A percentile compares a stretch with the other conserved stretches of the same genome.
phyloP scores from a whole-genome alignment of 441 rosid genomes.

The Syzygium syzygioides region DNA sequence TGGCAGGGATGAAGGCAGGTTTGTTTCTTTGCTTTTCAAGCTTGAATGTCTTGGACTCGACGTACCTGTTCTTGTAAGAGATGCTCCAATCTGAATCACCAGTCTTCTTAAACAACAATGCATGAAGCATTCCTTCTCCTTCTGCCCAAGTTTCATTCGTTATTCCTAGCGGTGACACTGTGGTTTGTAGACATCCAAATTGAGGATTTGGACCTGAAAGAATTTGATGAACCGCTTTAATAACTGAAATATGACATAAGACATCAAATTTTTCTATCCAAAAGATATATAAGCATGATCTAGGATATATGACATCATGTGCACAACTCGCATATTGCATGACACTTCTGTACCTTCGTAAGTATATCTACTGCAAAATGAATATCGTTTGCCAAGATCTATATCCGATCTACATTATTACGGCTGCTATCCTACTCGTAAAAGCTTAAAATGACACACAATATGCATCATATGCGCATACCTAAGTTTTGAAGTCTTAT shows the following conservation, averaged over 20 bases:
- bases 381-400: not conserved
- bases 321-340: not conserved
- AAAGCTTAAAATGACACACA: not conserved
- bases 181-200: not conserved
- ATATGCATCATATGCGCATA: not conserved
- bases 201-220: constrained; percentile 4
- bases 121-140: constrained; percentile 10
- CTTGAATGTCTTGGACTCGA: not conserved
- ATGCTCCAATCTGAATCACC: not conserved
- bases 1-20: not conserved
- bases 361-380: not conserved
- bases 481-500: not conserved
- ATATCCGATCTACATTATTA: not conserved
- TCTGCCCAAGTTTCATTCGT: constrained; percentile 3
- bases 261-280: not conserved
- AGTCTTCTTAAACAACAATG: not conserved
- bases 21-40: not conserved
- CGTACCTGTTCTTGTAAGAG: not conserved
- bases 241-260: not conserved
- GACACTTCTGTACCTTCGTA: not conserved
- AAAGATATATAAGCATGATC: not conserved
- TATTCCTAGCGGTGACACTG: not conserved
- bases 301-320: not conserved
- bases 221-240: not conserved
- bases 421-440: not conserved